phyloP scores from a whole-genome alignment of 1,284 basidiomycete species.

The Pulveroboletus sp. region DNA sequence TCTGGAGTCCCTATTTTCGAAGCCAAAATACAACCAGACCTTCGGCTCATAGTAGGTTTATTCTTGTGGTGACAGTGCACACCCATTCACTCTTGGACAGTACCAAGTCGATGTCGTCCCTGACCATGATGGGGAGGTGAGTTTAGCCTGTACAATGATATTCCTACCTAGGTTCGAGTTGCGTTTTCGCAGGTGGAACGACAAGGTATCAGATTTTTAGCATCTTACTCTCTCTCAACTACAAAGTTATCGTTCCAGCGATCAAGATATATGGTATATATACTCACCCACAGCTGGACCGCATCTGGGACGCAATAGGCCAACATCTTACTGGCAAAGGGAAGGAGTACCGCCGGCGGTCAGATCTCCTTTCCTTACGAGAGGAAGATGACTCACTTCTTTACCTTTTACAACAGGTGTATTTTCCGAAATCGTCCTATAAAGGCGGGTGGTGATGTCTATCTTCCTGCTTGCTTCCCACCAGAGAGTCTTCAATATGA shows the following conservation, averaged over 20 bases:
- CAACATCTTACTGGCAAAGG: too few relatives aligned
- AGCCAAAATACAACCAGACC: conserved; percentile 69
- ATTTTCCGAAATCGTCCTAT: too few relatives aligned
- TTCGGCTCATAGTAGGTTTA: too few relatives aligned
- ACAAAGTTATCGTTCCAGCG: conserved; percentile 37
- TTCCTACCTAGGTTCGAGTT: too few relatives aligned
- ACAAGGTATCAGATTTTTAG: neutral
- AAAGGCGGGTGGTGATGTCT: too few relatives aligned
- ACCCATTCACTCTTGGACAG: conserved; percentile 35
- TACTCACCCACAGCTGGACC: conserved; percentile 59
- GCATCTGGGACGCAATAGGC: conserved; percentile 62
- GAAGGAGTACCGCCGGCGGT: conserved; percentile 54
- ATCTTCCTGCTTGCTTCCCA: too few relatives aligned
- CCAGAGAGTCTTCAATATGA: too few relatives aligned
- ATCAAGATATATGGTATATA: conserved; percentile 65
- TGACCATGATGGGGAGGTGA: too few relatives aligned
- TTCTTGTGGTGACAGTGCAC: neutral
- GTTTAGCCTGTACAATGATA: too few relatives aligned
- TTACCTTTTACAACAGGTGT: too few relatives aligned
- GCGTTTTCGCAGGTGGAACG: too few relatives aligned
- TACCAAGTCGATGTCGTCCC: conserved; percentile 65
- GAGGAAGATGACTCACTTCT: neutral
- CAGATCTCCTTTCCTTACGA: neutral
- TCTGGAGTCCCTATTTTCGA: conserved; percentile 61
- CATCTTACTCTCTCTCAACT: neutral